Base-by-base conservation (phyloP, 345 rosid genomes). In the Anastatica hierochuntica region DNA sequence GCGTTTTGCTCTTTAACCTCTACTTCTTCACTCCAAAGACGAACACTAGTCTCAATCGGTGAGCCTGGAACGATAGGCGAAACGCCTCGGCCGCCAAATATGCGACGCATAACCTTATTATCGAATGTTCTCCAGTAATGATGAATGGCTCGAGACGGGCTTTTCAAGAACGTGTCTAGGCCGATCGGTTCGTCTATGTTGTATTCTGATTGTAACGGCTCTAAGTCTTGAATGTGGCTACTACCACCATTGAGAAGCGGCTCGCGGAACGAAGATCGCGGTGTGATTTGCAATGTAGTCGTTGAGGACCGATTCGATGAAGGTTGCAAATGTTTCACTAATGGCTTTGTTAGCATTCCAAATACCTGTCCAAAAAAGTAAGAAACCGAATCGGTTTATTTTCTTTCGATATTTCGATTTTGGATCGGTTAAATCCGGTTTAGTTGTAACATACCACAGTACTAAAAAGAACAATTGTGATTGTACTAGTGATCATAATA, bases 401-500 rank as follows among this genome's bases (percentile, higher is more conserved):
- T n/a, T n/a, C n/a, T n/a, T n/a, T n/a, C n/a, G n/a, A n/a, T n/a
- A n/a, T n/a, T n/a, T n/a, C 24, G 24, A 12, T 8, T 31, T 8
- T 31, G 12, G 11, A 29, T 53, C 30, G 26, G 18, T 51, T 53
- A 10, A 53, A 54, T 43, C 16, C 9, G 33, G 10, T 5, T 29
- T 29, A 5, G 1, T 9, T 21, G 2, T 2, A 31, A 72, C 83
- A 58, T 73, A 92, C 98, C 89, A 79, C 82, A 14, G 96, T 85
- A 66, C 98, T 92, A 79, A 80, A 81, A 11, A 88, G 95, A 63
- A 92, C 98, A 17, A 88, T 84, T 0, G 97, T 85, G 44, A 92
- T 88, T 16, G 97, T 88, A 62, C 98, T 92, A 52, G 98, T 88
- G 72, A 92, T 85, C 95, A 92, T 81, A 48, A 88, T 71, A 19